Evolutionary conservation across 139 green algal species (phyloP).

Genomic region (Deuterostichococcus epilithicus): DNA sequence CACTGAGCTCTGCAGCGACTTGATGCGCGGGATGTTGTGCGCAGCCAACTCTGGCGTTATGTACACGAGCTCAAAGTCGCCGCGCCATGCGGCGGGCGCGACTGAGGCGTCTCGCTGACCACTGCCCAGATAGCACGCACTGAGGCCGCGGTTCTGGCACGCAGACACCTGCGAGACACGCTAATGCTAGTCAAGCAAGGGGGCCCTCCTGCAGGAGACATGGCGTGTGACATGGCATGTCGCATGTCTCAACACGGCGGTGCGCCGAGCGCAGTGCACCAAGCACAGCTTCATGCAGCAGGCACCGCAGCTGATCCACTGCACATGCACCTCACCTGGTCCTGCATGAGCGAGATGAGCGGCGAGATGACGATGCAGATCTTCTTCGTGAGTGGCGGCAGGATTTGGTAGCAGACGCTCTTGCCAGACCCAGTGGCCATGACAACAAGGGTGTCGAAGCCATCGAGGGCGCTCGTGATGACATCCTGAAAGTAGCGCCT

Average conservation of each 20-base stretch:
- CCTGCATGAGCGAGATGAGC: slow-evolving; percentile 46
- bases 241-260: no score
- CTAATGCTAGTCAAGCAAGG: no score
- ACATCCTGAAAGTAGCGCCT: slow-evolving; percentile 20
- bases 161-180: slow-evolving; percentile 26
- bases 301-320: no score
- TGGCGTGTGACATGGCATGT: no score
- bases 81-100: slow-evolving; percentile 40
- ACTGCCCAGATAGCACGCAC: slow-evolving; percentile 55
- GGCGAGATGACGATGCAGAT: slow-evolving; percentile 37
- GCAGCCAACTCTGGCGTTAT: slow-evolving; percentile 63
- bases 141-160: slow-evolving; percentile 34
- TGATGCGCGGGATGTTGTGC: slow-evolving; percentile 19
- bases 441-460: slow-evolving; percentile 30
- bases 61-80: slow-evolving; percentile 58
- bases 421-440: slow-evolving; percentile 44
- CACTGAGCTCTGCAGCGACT: slow-evolving; percentile 25
- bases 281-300: no score
- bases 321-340: no score
- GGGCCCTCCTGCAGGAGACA: no score
- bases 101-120: slow-evolving; percentile 45
- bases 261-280: no score
- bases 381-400: slow-evolving; percentile 33
- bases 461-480: slow-evolving; percentile 16
- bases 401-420: slow-evolving; percentile 44